These are phyloP conservation scores for Iris pallida DNA, from an alignment of 116 monocot genomes.

Conservation along the genomic window DNA sequence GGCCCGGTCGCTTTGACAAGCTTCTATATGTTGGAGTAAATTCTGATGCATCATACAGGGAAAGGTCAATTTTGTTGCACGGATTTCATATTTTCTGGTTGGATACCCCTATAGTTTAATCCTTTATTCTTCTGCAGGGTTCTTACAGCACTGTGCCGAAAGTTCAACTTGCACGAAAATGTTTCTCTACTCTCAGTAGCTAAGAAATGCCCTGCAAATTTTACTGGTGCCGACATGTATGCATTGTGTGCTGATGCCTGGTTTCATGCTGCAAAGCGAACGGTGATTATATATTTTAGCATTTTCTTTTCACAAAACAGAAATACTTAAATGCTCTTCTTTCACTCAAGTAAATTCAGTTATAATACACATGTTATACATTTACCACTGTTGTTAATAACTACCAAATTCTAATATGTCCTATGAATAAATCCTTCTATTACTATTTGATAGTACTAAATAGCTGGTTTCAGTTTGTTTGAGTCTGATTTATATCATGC, in stretches of 20 bases:
- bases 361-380: no score
- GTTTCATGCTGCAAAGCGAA: conserved; percentile 89
- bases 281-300: conserved; percentile 30
- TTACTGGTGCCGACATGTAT: conserved; percentile 99
- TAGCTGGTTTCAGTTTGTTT: no score
- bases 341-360: no score
- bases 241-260: conserved; percentile 98
- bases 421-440: no score
- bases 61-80: conserved; percentile 46
- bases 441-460: no score
- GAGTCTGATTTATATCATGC: no score
- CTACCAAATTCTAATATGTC: no score
- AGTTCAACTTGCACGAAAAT: conserved; percentile 76
- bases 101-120: not conserved
- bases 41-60: conserved; percentile 68
- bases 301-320: no score
- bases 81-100: not conserved
- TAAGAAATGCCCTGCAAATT: conserved; percentile 75
- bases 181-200: conserved; percentile 72
- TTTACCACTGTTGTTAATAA: no score
- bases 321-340: no score
- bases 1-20: conserved; percentile 93
- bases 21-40: conserved; percentile 92
- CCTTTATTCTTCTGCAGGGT: conserved; percentile 42
- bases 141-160: conserved; percentile 77